Evolutionary conservation across 1,284 basidiomycete species (phyloP), one percentile per base, ranked within the genome.

Genomic region (Spongiforma sp.): DNA sequence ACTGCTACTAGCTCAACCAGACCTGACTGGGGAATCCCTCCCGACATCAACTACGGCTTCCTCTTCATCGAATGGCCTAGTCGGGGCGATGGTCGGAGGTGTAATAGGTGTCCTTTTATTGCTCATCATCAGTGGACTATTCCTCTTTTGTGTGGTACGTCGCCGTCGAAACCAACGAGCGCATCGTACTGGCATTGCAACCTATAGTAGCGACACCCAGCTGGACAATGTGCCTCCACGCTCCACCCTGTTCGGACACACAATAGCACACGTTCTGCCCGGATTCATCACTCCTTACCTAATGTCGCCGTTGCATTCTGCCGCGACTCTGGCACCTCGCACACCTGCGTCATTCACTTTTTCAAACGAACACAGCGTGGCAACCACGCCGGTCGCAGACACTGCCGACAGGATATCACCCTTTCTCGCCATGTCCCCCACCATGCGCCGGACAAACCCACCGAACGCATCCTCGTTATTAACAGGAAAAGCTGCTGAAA

Each of bases 341-440:
- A 60, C 57, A 1, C 59, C 57, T 24, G 5, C 4, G n/a, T 62
- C 64, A 5, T 63, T 56, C 4, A 26, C 56, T 30, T 58, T 60
- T 33, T 24, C 60, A 2, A 37, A 30, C 10, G 52, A 21, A 11
- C 43, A 37, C 4, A n/a, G 4, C 17, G 21, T 34, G 17, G 36
- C 37, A 26, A n/a, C 17, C 3, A 54, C n/a, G n/a, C n/a, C 53
- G 14, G 39, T 69, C 57, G 19, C 62, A 5, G 73, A 75, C 53
- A 59, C 59, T 19, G 64, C 66, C 10, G 67, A 73, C 43, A 61
- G 73, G 43, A 70, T 75, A 28, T n/a, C 66, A 3, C 75, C 75
- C 21, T 74, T 76, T 61, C 55, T 70, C 8, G n/a, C 58, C 30
- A 60, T 26, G 10, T 52, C 70, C 28, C 15, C 65, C 21, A 59